Conservation (phyloP, 1,284 basidiomycete genomes). For the Cutaneotrichosporon cyanovorans region DNA sequence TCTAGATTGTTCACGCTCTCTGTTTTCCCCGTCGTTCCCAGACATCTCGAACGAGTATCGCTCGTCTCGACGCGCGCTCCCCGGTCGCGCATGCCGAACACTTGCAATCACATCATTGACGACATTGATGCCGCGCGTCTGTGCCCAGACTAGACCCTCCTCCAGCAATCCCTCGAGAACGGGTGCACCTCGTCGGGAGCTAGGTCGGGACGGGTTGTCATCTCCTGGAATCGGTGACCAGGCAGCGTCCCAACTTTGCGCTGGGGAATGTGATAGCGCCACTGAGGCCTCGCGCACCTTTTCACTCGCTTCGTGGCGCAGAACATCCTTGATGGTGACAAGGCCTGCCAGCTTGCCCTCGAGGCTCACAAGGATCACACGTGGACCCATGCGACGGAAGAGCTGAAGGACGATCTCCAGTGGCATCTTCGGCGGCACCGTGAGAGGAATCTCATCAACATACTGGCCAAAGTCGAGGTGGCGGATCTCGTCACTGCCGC, state of each 20-base stretch:
- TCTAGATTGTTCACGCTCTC: not conserved
- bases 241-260: constrained; percentile 1
- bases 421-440: constrained; percentile 84
- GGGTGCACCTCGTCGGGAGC: not conserved
- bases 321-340: constrained; percentile 91
- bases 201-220: not conserved
- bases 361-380: constrained; percentile 85
- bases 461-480: constrained; percentile 73
- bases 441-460: constrained; percentile 91
- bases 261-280: not conserved
- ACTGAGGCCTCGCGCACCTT: constrained; percentile 19
- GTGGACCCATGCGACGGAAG: constrained; percentile 91
- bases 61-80: not conserved
- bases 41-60: constrained; percentile 4
- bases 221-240: constrained; percentile 5
- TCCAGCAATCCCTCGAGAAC: constrained; percentile 14
- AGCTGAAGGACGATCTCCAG: constrained; percentile 94
- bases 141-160: constrained; percentile 14
- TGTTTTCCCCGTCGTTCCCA: not conserved
- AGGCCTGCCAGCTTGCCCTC: constrained; percentile 75
- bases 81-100: constrained; percentile 4
- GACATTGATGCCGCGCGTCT: constrained; percentile 11
- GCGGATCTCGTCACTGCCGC: constrained; percentile 21
- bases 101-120: constrained; percentile 17
- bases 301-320: constrained; percentile 63